These are phyloP conservation scores for Mycosphaerella arachidis DNA, from an alignment of 2,329 filamentous ascomycete species.

Conservation along the genomic window DNA sequence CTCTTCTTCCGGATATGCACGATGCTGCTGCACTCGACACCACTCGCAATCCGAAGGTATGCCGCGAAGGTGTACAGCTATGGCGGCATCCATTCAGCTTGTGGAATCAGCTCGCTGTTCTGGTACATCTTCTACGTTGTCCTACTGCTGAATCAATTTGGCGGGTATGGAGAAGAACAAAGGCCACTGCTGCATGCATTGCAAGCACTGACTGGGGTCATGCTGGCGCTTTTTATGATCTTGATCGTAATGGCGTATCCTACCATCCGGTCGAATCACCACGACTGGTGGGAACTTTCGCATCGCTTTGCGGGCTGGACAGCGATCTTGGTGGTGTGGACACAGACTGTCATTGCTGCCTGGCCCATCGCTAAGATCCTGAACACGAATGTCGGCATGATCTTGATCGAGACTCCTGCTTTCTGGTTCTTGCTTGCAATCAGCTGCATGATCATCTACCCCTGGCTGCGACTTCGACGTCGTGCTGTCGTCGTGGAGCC, in stretches of 20 bases:
- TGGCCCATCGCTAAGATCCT: slow-evolving; percentile 22
- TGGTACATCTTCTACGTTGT: slow-evolving; percentile 44
- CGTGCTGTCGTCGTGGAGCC: slow-evolving; percentile 61
- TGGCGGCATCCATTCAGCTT: slow-evolving; percentile 39
- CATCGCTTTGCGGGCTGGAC: slow-evolving; percentile 74
- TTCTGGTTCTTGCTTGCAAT: slow-evolving; percentile 67
- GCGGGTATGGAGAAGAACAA: slow-evolving; percentile 6
- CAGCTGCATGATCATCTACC: slow-evolving; percentile 62
- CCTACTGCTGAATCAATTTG: slow-evolving; percentile 28
- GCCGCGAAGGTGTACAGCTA: slow-evolving; percentile 40
- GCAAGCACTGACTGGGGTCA: slow-evolving; percentile 47
- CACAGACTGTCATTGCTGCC: slow-evolving; percentile 50
- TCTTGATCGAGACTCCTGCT: slow-evolving; percentile 46
- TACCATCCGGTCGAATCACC: slow-evolving; percentile 55
- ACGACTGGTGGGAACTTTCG: slow-evolving; percentile 65
- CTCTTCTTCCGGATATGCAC: slow-evolving; percentile 33
- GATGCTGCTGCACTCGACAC: slow-evolving; percentile 31
- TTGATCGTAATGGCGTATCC: slow-evolving; percentile 64
- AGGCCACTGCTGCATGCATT: slow-evolving; percentile 3
- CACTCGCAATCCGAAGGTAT: slow-evolving; percentile 33
- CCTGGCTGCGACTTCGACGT: slow-evolving; percentile 68
- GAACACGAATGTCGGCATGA: slow-evolving; percentile 28
- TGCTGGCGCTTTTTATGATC: slow-evolving; percentile 54
- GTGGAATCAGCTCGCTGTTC: slow-evolving; percentile 34
- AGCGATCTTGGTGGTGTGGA: slow-evolving; percentile 61